Conservation (phyloP, 1,284 basidiomycete genomes). For the Austroboletus niveus region DNA sequence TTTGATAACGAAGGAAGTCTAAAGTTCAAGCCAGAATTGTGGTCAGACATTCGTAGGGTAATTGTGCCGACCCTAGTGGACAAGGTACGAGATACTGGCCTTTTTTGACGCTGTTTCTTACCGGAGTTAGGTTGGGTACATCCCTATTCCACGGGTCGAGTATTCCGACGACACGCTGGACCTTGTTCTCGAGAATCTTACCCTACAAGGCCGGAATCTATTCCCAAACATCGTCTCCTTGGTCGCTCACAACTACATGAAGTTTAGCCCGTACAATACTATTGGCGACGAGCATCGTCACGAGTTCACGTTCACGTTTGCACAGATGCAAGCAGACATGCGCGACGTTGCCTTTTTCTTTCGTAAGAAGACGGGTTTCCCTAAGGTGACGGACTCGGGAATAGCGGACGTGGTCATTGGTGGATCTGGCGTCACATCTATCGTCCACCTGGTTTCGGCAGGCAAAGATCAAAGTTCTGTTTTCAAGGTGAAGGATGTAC, state of each 20-base stretch:
- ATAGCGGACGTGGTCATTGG: conserved; percentile 88
- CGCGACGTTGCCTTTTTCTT: conserved; percentile 90
- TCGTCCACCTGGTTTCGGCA: conserved; percentile 61
- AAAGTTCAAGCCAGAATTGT: conserved; percentile 86
- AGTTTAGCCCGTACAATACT: conserved; percentile 72
- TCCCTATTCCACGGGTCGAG: conserved; percentile 91
- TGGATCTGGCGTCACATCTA: conserved; percentile 71
- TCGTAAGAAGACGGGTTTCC: conserved; percentile 73
- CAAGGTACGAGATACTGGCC: conserved; percentile 39
- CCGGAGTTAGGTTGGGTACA: conserved; percentile 66
- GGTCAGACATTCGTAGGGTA: conserved; percentile 82
- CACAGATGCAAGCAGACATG: conserved; percentile 94
- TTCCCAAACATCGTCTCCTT: conserved; percentile 81
- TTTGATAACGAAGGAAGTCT: conserved; percentile 79
- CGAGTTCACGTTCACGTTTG: conserved; percentile 68
- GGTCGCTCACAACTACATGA: conserved; percentile 82
- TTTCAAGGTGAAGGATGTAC: conserved; percentile 77
- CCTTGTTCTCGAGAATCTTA: conserved; percentile 91
- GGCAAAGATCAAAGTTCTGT: conserved; percentile 66
- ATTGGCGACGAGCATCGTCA: conserved; percentile 65
- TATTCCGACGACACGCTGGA: conserved; percentile 87
- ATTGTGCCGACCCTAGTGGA: conserved; percentile 82
- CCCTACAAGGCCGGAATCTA: conserved; percentile 80
- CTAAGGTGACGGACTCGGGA: conserved; percentile 86
- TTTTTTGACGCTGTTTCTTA: not conserved